Conservation (phyloP, 805 yeast genomes). For the Groenewaldozyma salmanticensis region DNA sequence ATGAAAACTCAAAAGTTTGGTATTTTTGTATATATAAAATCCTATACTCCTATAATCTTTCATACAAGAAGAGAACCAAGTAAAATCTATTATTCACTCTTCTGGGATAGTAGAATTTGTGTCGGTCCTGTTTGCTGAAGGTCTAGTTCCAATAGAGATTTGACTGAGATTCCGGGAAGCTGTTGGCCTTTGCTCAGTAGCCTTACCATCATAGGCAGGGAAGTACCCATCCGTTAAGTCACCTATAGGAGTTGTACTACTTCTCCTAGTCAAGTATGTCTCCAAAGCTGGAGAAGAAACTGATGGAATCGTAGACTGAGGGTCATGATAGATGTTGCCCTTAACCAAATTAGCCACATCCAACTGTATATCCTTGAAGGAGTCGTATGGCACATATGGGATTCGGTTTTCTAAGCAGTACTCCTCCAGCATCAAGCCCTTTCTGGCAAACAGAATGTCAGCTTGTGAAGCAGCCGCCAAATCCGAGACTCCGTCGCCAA, state of each 20-base stretch:
- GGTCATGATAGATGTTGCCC: conserved; percentile 16
- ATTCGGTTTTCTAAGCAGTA: conserved; percentile 32
- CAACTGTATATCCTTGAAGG: conserved; percentile 31
- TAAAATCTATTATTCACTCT: no score
- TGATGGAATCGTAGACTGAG: conserved; percentile 2
- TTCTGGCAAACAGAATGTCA: conserved; percentile 35
- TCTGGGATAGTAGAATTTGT: no score
- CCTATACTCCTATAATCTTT: no score
- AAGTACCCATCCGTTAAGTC: neutral
- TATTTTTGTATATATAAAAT: no score
- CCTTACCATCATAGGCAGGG: no score
- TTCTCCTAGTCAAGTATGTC: neutral
- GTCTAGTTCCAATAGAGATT: no score
- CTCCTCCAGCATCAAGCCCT: conserved; percentile 32
- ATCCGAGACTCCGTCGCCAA: conserved; percentile 51
- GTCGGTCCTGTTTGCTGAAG: no score
- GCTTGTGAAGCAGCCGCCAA: conserved; percentile 37
- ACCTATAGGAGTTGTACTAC: neutral
- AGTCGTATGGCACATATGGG: conserved; percentile 33
- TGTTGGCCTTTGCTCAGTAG: no score
- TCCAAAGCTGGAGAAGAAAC: conserved; percentile 1
- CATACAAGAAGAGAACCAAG: no score
- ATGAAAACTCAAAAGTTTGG: no score
- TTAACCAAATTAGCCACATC: conserved; percentile 25
- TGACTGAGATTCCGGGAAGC: no score